Evolutionary conservation across 2,329 filamentous ascomycete species (phyloP).

Genomic region (Neobulgaria alba): DNA sequence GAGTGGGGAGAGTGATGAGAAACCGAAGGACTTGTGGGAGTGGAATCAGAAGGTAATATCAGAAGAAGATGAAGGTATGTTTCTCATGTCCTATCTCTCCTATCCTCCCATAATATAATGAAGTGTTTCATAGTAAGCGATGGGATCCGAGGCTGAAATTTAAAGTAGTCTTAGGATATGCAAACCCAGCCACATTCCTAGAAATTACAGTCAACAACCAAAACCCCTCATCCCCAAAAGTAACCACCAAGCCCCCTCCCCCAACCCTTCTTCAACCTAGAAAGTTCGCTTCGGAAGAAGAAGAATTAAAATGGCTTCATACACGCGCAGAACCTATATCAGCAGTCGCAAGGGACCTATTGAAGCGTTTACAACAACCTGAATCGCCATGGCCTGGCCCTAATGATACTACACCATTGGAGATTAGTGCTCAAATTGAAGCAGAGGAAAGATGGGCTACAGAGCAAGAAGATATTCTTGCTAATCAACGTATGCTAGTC

Average conservation of each 20-base stretch:
- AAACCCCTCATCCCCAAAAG: not conserved
- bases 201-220: no score
- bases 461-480: no score
- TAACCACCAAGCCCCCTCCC: not conserved
- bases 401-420: not conserved
- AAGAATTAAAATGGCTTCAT: slow-evolving; percentile 13
- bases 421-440: not conserved
- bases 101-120: not conserved
- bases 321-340: slow-evolving; percentile 8
- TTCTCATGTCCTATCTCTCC: not conserved
- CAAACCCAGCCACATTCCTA: not conserved
- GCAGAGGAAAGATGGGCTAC: not conserved
- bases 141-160: not conserved
- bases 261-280: slow-evolving; percentile 1
- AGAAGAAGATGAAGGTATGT: not conserved
- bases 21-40: no score
- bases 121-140: not conserved
- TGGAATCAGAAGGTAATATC: not conserved
- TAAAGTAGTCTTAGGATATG: no score
- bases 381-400: not conserved
- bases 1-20: slow-evolving; percentile 4
- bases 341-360: not conserved
- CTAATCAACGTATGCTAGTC: no score
- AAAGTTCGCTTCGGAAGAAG: slow-evolving; percentile 5
- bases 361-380: not conserved